Evolutionary conservation across 176 grass and related monocot species (phyloP).

Genomic region (Zoysia pacifica): DNA sequence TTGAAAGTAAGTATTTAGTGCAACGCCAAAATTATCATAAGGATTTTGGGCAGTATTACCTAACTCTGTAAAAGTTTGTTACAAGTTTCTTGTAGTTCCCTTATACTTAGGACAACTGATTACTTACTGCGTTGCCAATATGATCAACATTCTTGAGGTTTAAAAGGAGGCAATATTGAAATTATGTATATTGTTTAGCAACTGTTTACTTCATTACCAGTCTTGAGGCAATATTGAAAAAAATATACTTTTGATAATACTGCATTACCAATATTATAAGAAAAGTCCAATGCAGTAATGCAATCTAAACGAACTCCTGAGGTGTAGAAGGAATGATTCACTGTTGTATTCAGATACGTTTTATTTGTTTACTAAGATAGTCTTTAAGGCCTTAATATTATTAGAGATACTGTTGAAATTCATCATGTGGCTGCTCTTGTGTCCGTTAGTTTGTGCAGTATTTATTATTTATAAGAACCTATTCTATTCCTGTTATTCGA

Average conservation of each 20-base stretch:
- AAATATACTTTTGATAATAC: no score
- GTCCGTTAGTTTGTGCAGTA: not conserved
- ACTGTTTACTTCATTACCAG: no score
- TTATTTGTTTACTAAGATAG: constrained; percentile 12
- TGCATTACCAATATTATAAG: no score
- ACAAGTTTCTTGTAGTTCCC: constrained; percentile 12
- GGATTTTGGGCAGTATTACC: not conserved
- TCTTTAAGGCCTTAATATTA: not conserved
- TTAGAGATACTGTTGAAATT: constrained; percentile 13
- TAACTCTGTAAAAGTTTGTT: not conserved
- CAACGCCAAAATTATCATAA: constrained; percentile 12
- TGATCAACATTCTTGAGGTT: not conserved
- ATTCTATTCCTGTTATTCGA: not conserved
- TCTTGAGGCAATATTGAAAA: no score
- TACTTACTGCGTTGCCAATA: not conserved
- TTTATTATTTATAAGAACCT: not conserved
- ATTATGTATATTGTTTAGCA: no score
- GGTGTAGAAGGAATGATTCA: not conserved
- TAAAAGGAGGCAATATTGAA: no score
- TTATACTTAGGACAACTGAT: not conserved
- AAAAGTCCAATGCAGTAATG: not conserved
- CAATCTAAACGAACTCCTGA: not conserved
- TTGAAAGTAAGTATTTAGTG: constrained; percentile 61
- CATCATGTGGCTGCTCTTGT: not conserved
- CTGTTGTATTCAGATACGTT: not conserved